Base-by-base conservation (phyloP, 805 yeast genomes). In the Wickerhamomyces chambardii region DNA sequence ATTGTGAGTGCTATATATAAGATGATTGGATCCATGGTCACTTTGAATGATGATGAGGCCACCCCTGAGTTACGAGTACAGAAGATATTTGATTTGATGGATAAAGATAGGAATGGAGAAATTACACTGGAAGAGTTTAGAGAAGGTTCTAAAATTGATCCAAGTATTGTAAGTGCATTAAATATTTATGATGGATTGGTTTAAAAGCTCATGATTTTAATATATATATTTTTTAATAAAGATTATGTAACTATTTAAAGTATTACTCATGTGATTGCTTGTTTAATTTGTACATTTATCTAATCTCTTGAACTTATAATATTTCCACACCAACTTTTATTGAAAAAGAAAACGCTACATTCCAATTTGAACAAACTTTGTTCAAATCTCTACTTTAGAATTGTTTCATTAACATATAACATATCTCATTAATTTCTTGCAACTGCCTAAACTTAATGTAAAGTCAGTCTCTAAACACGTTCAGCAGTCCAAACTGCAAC, bases 1-100 rank as follows among this genome's bases (percentile, higher is more conserved):
- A 85, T 92, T 29, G 84, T 87, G 6, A 68, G 73, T 22, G 81
- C 97, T 24, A 84, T 90, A 25, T 90, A 92, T 58, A 84, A 83
- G 57, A 89, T 92, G 97, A 82, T 90, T 39, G 99, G 97, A 1
- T 73, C 89, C 2, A 86, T 89, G 90, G 95, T 89, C 39, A 78
- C 78, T 41, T 66, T 87, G 35, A 84, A 85, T 15, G 90, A 78
- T 17, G 96, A 89, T 52, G 97, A 89, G 48, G 74, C 78, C 31
- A 87, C 97, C 0, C 97, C 98, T 0, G 96, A 89, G 50, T 64
- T 78, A 44, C 70, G 97, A 41, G 86, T 85, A 2, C 71, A 75
- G 35, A 90, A 87, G 64, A 78, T 90, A 29, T 90, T 94, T 61
- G 66, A 58, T 28, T 58, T 75, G 34, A 69, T 86, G 73, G 84